Percentiles rank a stretch among this genome's conserved stretches.
phyloP scores from a whole-genome alignment of 2,329 filamentous ascomycete species.

The Pseudogymnoascus sp. region DNA sequence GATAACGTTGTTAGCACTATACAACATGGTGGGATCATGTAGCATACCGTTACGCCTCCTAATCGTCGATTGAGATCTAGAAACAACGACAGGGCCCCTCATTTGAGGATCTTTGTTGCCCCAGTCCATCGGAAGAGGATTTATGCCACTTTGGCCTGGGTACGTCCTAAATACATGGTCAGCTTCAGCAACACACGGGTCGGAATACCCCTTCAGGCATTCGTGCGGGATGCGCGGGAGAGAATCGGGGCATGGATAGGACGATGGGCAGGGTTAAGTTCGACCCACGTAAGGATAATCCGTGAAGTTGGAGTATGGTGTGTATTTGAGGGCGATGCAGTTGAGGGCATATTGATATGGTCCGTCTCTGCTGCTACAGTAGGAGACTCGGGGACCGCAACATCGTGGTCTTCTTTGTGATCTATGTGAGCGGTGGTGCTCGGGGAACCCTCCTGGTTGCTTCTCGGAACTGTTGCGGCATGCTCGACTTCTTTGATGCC shows the following conservation, averaged over 20 bases:
- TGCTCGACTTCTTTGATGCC: constrained; percentile 50
- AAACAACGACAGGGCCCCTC: constrained; percentile 84
- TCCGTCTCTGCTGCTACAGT: constrained; percentile 23
- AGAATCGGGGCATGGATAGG: not conserved
- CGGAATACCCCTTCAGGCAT: not conserved
- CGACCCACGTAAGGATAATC: constrained; percentile 52
- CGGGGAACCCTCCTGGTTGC: not conserved
- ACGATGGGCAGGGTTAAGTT: not conserved
- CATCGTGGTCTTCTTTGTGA: constrained; percentile 18
- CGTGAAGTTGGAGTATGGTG: constrained; percentile 42
- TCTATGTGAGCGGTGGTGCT: constrained; percentile 11
- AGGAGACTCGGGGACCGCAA: constrained; percentile 24
- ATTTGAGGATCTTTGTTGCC: constrained; percentile 65
- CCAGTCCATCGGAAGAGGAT: constrained; percentile 84
- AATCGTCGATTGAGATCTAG: constrained; percentile 65
- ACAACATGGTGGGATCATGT: constrained; percentile 15
- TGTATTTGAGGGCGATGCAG: constrained; percentile 11
- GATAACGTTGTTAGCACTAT: constrained; percentile 19
- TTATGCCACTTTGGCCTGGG: constrained; percentile 87
- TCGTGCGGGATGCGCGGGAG: not conserved
- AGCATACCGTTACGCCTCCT: constrained; percentile 67
- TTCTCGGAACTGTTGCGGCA: constrained; percentile 17
- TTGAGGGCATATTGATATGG: constrained; percentile 11
- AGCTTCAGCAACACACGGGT: not conserved
- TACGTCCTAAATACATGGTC: constrained; percentile 54